These are phyloP conservation scores for Colletotrichum filicis DNA, from an alignment of 2,329 filamentous ascomycete species.

Conservation along the genomic window DNA sequence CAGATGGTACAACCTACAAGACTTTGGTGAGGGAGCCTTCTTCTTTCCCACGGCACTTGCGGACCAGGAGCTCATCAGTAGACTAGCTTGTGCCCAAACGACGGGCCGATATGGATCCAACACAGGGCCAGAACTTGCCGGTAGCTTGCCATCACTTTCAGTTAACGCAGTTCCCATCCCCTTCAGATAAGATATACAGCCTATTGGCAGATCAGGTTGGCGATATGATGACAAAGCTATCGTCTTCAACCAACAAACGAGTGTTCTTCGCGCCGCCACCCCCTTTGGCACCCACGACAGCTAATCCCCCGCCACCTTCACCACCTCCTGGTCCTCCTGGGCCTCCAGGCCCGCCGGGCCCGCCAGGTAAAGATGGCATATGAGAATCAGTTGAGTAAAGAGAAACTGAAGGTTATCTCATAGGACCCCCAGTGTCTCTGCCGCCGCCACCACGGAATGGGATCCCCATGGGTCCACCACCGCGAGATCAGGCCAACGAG, in stretches of 20 bases:
- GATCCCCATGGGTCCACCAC: background rate
- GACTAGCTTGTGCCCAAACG: constrained; percentile 13
- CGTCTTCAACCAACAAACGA: background rate
- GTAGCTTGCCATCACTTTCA: constrained; percentile 37
- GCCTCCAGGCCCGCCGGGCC: background rate
- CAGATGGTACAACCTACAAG: constrained; percentile 1
- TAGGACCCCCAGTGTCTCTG: background rate
- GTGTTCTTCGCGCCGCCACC: background rate
- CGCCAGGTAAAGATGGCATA: background rate
- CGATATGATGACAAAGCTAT: constrained; percentile 14
- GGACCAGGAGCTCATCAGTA: background rate
- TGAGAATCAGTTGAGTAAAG: background rate
- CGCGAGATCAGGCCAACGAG: background rate
- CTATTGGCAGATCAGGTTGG: constrained; percentile 12
- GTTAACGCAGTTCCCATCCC: constrained; percentile 35
- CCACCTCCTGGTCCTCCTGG: constrained; percentile 1
- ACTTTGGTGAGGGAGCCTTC: background rate
- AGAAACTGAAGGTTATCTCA: background rate
- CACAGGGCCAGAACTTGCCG: background rate
- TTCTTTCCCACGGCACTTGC: background rate
- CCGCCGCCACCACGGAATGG: background rate
- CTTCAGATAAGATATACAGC: constrained; percentile 31
- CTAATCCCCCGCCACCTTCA: background rate
- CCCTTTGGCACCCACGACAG: background rate
- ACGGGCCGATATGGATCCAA: background rate